Conservation (phyloP, 805 yeast genomes). For the Dipodascopsis uninucleata region DNA sequence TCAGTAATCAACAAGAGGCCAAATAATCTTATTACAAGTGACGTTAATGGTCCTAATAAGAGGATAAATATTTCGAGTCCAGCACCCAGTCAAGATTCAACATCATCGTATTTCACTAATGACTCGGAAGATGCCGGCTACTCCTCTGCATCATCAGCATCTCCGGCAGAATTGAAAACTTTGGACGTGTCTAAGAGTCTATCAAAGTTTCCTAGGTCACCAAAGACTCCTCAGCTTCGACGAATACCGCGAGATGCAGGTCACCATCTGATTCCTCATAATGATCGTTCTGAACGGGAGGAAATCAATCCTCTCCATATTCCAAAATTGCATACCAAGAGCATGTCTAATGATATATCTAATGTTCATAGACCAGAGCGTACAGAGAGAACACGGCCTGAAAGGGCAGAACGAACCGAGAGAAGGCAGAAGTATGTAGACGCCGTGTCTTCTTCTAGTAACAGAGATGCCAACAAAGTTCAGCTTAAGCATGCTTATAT, state of each 20-base stretch:
- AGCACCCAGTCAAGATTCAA: too few relatives aligned
- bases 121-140: too few relatives aligned
- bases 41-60: background rate
- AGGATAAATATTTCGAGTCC: background rate
- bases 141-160: too few relatives aligned
- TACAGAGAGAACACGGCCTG: background rate
- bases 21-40: background rate
- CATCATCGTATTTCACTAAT: too few relatives aligned
- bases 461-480: slow-evolving; percentile 19
- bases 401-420: background rate
- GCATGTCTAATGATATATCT: slow-evolving; percentile 5
- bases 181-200: too few relatives aligned
- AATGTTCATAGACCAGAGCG: background rate
- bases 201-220: too few relatives aligned
- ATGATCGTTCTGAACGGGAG: too few relatives aligned
- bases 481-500: slow-evolving; percentile 19
- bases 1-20: background rate
- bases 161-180: too few relatives aligned
- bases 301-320: too few relatives aligned
- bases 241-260: too few relatives aligned
- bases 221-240: too few relatives aligned
- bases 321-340: background rate
- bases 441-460: slow-evolving; percentile 1
- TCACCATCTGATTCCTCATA: too few relatives aligned
- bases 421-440: background rate